Evolutionary conservation across 2,329 filamentous ascomycete genomes (phyloP), one percentile per base, ranked within the genome.

Genomic region (Fonsecaea multimorphosa): DNA sequence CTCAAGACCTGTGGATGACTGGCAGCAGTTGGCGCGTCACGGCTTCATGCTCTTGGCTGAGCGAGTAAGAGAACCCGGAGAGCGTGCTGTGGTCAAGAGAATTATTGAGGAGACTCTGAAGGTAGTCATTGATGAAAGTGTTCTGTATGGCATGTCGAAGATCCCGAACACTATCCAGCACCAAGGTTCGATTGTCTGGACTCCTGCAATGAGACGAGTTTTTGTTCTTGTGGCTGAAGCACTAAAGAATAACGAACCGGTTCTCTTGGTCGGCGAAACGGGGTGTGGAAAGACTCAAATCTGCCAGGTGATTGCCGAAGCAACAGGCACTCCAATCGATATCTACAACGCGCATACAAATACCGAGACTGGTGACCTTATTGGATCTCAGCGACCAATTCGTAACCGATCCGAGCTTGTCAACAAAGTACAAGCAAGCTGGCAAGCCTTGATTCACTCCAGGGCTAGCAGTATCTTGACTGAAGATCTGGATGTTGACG

Each of bases 301-400:
- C 6, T 96, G 92, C 71, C 95, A 99, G 76, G 85, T 97, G 75
- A 85, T 98, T 60, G 93, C 95, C 2, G 90, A 96, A 73, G 90
- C 91, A 3, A 85, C 92, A 68, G 82, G 84, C 16, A 92, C 90
- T 73, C 83, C 91, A 68, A 81, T 99, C 44, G 89, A 93, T 71
- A 95, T 94, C 72, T 90, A 99, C 74, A 99, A 99, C 75, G 95
- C 96, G 2, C 96, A 99, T 78, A 94, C 98, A 72, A 99, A 99
- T 71, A 93, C 95, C 0, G 96, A 99, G 77, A 98, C 96, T 0
- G 94, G 95, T 16, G 95, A 99, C 77, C 83, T 99, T 11, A 98
- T 99, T 70, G 95, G 95, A 70, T 95, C 95, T 2, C 95, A 99
- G 77, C 84, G 95, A 66, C 95, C 95, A 2, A 87, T 98, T 24